Conservation (phyloP, 768 basidiomycete genomes). For the Lanmaoa pseudosensibilis region DNA sequence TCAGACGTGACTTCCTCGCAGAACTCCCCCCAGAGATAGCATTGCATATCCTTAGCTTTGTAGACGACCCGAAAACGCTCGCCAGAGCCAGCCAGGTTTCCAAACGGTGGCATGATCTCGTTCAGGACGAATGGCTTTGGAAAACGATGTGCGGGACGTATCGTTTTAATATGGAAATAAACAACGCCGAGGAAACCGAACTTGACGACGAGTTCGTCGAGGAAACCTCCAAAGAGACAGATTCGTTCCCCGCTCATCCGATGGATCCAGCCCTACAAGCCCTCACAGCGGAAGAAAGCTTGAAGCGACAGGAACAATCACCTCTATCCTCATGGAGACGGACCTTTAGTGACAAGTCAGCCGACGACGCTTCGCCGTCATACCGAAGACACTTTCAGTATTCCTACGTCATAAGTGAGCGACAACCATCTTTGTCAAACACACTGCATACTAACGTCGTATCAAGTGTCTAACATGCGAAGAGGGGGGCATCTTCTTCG, state of each 20-base stretch:
- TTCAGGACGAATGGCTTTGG: conserved; percentile 80
- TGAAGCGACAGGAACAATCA: conserved; percentile 30
- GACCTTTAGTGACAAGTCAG: conserved; percentile 4
- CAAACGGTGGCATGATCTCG: conserved; percentile 65
- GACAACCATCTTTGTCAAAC: background rate
- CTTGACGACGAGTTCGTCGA: conserved; percentile 28
- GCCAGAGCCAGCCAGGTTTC: conserved; percentile 70
- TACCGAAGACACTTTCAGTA: conserved; percentile 71
- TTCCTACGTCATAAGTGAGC: conserved; percentile 69
- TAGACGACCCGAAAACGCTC: conserved; percentile 74
- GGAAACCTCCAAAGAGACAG: conserved; percentile 37
- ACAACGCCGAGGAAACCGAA: conserved; percentile 23
- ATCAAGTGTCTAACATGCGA: conserved; percentile 77
- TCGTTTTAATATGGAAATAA: conserved; percentile 41
- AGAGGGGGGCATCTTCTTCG: conserved; percentile 69
- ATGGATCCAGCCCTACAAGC: conserved; percentile 45
- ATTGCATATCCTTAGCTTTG: conserved; percentile 70
- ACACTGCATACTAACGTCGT: background rate
- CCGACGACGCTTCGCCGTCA: conserved; percentile 32
- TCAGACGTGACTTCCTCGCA: conserved; percentile 59
- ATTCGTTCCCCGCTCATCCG: conserved; percentile 33
- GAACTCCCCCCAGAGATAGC: conserved; percentile 71
- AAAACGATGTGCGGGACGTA: conserved; percentile 65
- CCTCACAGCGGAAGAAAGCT: conserved; percentile 33
- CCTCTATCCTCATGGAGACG: conserved; percentile 28